Evolutionary conservation across 306 rosid genomes (phyloP), one percentile per base, ranked within the genome.

Genomic region (Quillaja saponaria): DNA sequence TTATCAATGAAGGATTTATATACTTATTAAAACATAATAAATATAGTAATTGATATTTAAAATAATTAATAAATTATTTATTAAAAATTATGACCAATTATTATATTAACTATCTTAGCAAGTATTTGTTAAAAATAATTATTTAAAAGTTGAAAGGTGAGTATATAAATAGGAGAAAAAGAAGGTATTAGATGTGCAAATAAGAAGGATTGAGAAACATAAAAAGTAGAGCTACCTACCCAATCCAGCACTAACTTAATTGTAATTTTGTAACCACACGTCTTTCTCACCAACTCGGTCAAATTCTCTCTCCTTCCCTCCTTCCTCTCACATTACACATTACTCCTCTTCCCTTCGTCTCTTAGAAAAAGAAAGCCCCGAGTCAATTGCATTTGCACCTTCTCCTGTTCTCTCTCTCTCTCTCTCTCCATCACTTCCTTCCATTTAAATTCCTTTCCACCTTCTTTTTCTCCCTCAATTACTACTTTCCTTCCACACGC

Each of bases 271-370:
- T 53, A 84, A 73, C 90, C 90, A 76, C 86, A 75, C 80, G 57
- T 81, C 80, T 64, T 40, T 76, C 80, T 78, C 90, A 84, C 82
- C 90, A 84, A 84, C 86, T 79, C 64, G 86, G 90, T 84, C 90
- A 84, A 84, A 84, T 58, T 50, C 75, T 55, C 76, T 76, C 67
- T 47, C 75, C 13, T 38, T 25, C 41, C 49, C 19, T 20, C 25
- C 11, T 57, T 65, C 68, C 55, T 58, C 67, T 69, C 74, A 69
- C n/a, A 69, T 39, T 39, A 67, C 64, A 59, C 35, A 33, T 59
- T n/a, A 25, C 45, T 53, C 38, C 55, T 50, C 31, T n/a, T 72
- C 33, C 18, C 71, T 38, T 63, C 68, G 45, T 73, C 72, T 58
- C 53, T 48, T 58, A 61, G 60, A 68, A 59, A 67, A 67, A 67